Evolutionary conservation across 2,329 filamentous ascomycete genomes (phyloP), one percentile per base, ranked within the genome.

Genomic region (Onygenales sp.): DNA sequence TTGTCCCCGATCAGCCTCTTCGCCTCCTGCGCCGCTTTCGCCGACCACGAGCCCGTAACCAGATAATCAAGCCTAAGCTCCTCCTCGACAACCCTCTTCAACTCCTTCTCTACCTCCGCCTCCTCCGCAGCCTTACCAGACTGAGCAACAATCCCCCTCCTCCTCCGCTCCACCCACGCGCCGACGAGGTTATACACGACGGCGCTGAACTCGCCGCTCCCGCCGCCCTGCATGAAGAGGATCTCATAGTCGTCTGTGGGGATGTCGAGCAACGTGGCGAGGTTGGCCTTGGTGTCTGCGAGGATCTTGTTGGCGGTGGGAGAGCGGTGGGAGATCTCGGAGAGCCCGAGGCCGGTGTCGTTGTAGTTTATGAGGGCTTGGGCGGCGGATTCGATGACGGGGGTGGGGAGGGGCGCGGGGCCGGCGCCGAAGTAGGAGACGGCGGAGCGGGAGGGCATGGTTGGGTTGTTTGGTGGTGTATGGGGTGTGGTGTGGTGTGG

Each of bases 311-410:
- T 80, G 31, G 92, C 92, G 44, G 87, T 80, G 57, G 81, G 77
- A 11, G 88, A 94, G 59, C 92, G 87, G 70, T 97, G 92, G 8
- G 87, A 92, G 68, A 94, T 89, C 72, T 97, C 92, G 58, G 87
- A 89, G 43, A 96, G 80, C 51, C 90, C 90, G 52, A 96, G 78
- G 54, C 92, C 92, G 41, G 83, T 88, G 67, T 81, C 77, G 46
- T 92, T 77, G 75, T 83, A 95, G 76, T 96, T 87, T 59, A 95
- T 71, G 4, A 97, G 83, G 1, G 87, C 87, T 66, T 82, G 69
- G 1, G 89, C 83, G 50, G 89, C 90, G 44, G 77, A 78, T 69
- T 93, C 83, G 49, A 96, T 81, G 21, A 96, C 87, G 3, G 81
- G 73, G 10, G 88, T 94, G 27, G 91, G 91, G 14, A 97, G 79